Base-by-base conservation (phyloP, 306 rosid genomes). In the Acacia crassicarpa region DNA sequence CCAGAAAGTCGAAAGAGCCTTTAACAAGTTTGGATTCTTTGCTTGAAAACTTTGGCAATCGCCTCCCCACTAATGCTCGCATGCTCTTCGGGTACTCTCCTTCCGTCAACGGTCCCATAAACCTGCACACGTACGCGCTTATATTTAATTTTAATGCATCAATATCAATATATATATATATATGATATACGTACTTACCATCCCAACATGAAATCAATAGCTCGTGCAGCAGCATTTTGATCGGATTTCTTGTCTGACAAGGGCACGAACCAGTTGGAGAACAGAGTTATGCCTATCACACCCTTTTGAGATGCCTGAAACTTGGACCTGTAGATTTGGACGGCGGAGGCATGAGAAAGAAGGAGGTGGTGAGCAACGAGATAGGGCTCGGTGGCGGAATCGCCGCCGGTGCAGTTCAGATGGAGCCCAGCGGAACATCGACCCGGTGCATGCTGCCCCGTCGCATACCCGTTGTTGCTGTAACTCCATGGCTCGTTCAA, bases 221-320 rank as follows among this genome's bases (percentile, higher is more conserved):
- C 89, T 74, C 91, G 81, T 9, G 1, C 14, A 0, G 91, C 91
- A 35, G 97, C 95, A 0, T 75, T 33, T 22, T 66, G 45, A 33
- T 91, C 71, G 2, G 35, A n/a, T 72, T 68, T 67, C 6, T 48
- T 53, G 19, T 80, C 1, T 0, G 91, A 88, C 76, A 51, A 9
- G 0, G 97, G 94, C 75, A 86, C 43, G 61, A 76, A 48, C 95
- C 97, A 93, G 14, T 59, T 7, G 9, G 87, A 22, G 6, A 74
- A 65, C 22, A 91, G 33, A 0, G 94, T 83, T 76, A 91, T 90
- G 25, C 94, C 94, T 62, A 91, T 91, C 27, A 72, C 1, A 8
- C 97, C 97, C 49, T 89, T 91, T 45, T 93, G 97, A 58, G 80
- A 82, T 76, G 80, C 83, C 95, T 84, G 90, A 33, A 83, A 91